Evolutionary conservation across 2,329 filamentous ascomycete genomes (phyloP).

Genomic region (Pseudogymnoascus sp.): DNA sequence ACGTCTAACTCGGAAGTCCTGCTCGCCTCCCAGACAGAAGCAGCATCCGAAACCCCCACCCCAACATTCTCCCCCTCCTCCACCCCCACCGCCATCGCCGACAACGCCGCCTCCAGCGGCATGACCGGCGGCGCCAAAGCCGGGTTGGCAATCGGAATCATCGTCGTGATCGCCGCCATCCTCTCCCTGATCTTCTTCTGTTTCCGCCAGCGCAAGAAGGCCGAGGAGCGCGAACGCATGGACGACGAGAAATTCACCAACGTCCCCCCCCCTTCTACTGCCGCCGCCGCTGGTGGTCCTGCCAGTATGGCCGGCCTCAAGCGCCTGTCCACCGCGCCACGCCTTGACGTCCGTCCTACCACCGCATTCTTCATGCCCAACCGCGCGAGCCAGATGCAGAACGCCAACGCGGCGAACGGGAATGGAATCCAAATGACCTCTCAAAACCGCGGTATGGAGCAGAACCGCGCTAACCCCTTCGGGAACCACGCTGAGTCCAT

Average conservation of each 20-base stretch:
- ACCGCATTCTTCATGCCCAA: constrained; percentile 72
- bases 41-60: constrained; percentile 11
- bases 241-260: constrained; percentile 58
- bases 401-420: constrained; percentile 31
- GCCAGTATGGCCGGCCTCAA: constrained; percentile 15
- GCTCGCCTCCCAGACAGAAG: background rate
- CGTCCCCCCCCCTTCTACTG: constrained; percentile 34
- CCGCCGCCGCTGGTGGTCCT: constrained; percentile 17
- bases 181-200: constrained; percentile 64
- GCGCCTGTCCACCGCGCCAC: constrained; percentile 54
- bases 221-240: constrained; percentile 43
- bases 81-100: constrained; percentile 7
- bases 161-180: constrained; percentile 61
- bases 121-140: constrained; percentile 50
- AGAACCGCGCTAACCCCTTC: constrained; percentile 63
- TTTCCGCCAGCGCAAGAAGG: constrained; percentile 63
- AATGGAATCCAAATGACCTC: constrained; percentile 37
- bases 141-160: constrained; percentile 75
- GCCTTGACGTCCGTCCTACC: constrained; percentile 73
- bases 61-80: constrained; percentile 8
- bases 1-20: background rate
- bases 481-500: constrained; percentile 50
- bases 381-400: constrained; percentile 37
- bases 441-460: constrained; percentile 31
- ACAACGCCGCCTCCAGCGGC: constrained; percentile 13